Conservation (phyloP, 2,329 filamentous ascomycete species). For the Fusarium sp. region DNA sequence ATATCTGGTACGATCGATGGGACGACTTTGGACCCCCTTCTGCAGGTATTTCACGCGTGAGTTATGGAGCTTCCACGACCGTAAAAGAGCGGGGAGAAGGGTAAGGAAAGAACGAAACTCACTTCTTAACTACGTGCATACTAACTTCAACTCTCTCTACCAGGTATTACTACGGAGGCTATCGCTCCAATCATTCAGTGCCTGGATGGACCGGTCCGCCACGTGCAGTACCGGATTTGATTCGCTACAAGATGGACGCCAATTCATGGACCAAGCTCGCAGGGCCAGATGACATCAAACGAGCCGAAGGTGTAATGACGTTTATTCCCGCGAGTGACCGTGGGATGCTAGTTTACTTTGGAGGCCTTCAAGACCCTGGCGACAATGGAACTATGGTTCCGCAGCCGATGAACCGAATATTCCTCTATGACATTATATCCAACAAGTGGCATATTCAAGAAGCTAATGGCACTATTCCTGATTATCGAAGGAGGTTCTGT, state of each 20-base stretch:
- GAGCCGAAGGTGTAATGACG: not conserved
- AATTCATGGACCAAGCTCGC: not conserved
- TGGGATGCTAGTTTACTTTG: conserved; percentile 1
- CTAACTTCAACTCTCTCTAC: not conserved
- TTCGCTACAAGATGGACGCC: not conserved
- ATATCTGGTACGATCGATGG: conserved; percentile 5
- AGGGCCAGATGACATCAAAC: not conserved
- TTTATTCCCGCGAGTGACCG: not conserved
- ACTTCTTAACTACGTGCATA: not conserved
- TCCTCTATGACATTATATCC: conserved; percentile 2
- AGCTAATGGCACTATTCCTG: not conserved
- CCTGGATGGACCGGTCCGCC: not conserved
- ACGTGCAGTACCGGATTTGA: not conserved
- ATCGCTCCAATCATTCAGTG: not conserved
- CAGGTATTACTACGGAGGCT: not conserved
- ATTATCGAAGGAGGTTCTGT: not conserved
- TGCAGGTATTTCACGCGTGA: not conserved
- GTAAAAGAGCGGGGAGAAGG: conserved; percentile 2
- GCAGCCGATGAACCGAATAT: not conserved
- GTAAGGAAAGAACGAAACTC: not conserved
- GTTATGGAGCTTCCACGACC: not conserved
- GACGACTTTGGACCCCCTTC: not conserved
- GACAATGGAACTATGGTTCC: conserved; percentile 1
- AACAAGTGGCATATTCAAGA: conserved; percentile 4
- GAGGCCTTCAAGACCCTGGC: not conserved